phyloP scores from a whole-genome alignment of 2,329 filamentous ascomycete species.

The Aspergillus awamori region DNA sequence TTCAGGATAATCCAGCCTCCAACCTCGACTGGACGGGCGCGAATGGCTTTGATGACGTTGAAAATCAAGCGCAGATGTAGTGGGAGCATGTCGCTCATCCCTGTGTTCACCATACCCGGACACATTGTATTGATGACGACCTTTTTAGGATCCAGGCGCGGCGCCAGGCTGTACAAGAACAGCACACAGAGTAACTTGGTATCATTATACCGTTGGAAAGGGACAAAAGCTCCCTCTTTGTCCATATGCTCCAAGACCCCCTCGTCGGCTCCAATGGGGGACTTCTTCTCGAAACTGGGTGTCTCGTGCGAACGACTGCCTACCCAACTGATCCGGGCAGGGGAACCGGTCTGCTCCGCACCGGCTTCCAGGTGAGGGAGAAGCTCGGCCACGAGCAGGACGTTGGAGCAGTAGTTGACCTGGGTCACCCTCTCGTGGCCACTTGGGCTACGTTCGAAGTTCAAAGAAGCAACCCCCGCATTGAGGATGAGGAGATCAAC shows the following conservation, averaged over 20 bases:
- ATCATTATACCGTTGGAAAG: conserved; percentile 19
- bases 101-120: conserved; percentile 29
- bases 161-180: conserved; percentile 29
- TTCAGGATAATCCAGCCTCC: conserved; percentile 25
- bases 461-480: conserved; percentile 7
- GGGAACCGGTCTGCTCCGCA: conserved; percentile 16
- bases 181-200: conserved; percentile 27
- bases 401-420: conserved; percentile 36
- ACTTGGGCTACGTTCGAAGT: conserved; percentile 19
- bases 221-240: conserved; percentile 4
- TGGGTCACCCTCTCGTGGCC: conserved; percentile 46
- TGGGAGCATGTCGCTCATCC: conserved; percentile 23
- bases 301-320: conserved; percentile 21
- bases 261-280: background rate
- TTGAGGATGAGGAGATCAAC: background rate
- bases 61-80: conserved; percentile 20
- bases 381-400: conserved; percentile 28
- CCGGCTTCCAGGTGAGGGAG: conserved; percentile 31
- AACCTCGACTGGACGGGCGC: conserved; percentile 19
- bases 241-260: conserved; percentile 17
- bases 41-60: conserved; percentile 4
- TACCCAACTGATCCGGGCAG: conserved; percentile 25
- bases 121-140: conserved; percentile 33
- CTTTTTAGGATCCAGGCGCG: conserved; percentile 20
- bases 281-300: conserved; percentile 15